Percentiles rank a stretch among this genome's conserved stretches.
These are phyloP conservation scores for Chlamydomonas eustigma DNA, from an alignment of 139 green algal genomes.

Conservation along the genomic window DNA sequence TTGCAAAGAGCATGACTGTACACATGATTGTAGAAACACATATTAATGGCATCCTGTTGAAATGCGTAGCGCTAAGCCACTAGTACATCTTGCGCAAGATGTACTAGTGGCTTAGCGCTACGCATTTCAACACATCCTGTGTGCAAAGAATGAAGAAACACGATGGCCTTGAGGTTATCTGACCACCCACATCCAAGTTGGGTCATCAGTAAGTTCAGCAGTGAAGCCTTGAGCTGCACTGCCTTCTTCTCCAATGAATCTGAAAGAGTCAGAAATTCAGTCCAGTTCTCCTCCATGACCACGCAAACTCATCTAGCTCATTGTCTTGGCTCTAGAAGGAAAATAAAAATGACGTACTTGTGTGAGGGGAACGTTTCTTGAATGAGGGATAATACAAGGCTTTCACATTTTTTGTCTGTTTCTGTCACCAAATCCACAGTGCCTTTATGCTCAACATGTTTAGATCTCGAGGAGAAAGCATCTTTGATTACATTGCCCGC, in stretches of 20 bases:
- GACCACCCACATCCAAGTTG: slow-evolving; percentile 85
- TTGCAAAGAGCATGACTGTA: no score
- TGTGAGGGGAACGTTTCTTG: slow-evolving; percentile 43
- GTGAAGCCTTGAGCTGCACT: slow-evolving; percentile 40
- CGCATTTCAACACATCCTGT: no score
- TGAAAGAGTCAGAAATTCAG: background rate
- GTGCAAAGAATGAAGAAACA: no score
- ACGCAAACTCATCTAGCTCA: no score
- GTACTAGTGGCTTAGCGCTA: no score
- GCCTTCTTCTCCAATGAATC: slow-evolving; percentile 82
- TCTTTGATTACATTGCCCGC: slow-evolving; percentile 24
- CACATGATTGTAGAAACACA: no score
- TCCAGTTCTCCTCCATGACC: background rate
- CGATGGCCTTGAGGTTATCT: no score
- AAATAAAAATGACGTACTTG: no score
- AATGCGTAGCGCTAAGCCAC: no score
- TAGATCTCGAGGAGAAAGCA: slow-evolving; percentile 12
- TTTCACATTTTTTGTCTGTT: slow-evolving; percentile 89
- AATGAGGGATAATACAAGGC: slow-evolving; percentile 42
- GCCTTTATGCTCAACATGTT: slow-evolving; percentile 53
- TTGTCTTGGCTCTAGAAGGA: no score
- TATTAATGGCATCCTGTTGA: no score
- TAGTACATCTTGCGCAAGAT: no score
- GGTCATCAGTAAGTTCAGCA: slow-evolving; percentile 63
- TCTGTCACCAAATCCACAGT: slow-evolving; percentile 91